A percentile compares a stretch with the other conserved stretches of the same genome.
Evolutionary conservation across 257 asterid genomes (phyloP).

Genomic region (Ajuga chamaepitys): DNA sequence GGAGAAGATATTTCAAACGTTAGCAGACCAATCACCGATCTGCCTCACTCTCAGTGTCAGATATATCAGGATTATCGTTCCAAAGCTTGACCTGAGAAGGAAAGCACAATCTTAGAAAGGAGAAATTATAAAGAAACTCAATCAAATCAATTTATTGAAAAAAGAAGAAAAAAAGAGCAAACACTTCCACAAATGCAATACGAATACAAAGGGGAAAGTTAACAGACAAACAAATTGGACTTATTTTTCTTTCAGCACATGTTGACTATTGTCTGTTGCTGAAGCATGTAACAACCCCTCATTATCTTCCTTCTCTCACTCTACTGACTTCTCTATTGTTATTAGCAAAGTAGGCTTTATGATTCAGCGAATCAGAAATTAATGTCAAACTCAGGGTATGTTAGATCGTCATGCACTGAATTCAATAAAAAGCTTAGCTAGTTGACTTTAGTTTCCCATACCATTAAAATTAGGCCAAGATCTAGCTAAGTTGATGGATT

Average conservation of each 20-base stretch:
- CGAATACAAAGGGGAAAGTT: no score
- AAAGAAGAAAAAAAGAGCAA: no score
- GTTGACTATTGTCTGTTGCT: no score
- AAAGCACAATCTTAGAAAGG: not conserved
- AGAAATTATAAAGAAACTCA: not conserved
- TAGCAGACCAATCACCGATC: conserved; percentile 36
- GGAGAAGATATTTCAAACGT: conserved; percentile 19
- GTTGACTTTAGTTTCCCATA: not conserved
- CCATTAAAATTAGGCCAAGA: not conserved
- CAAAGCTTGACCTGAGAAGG: conserved; percentile 58
- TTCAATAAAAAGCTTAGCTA: not conserved
- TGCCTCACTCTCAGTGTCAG: conserved; percentile 63
- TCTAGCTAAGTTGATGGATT: not conserved
- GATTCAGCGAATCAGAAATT: no score
- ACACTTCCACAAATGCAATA: no score
- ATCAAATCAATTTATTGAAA: no score
- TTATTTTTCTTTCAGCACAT: no score
- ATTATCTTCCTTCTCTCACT: no score
- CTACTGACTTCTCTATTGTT: no score
- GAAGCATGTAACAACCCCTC: no score
- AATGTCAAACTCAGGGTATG: not conserved
- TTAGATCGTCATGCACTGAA: not conserved
- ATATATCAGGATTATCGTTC: conserved; percentile 62
- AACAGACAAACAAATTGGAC: no score
- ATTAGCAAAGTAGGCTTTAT: not conserved